Percentiles rank a stretch among this genome's conserved stretches.
Evolutionary conservation across 352 stramenopile genomes (phyloP).

Genomic region (Globisporangium cystogenes): DNA sequence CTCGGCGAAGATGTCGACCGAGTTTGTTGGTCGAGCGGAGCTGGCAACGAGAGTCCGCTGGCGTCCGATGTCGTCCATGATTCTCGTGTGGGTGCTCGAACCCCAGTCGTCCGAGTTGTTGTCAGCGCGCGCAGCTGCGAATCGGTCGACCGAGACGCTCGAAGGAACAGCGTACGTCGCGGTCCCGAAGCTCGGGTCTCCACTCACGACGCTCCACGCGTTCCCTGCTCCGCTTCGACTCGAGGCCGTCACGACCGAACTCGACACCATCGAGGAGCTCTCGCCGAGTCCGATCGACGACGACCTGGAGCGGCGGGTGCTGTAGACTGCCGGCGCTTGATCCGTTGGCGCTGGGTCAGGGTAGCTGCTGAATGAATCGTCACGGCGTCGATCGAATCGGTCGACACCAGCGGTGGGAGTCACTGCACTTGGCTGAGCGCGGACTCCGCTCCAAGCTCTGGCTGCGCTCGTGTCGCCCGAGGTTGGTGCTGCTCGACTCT

Average conservation of each 20-base stretch:
- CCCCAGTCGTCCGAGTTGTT: conserved; percentile 1
- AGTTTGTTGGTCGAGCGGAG: conserved; percentile 12
- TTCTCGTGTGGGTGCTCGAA: conserved; percentile 16
- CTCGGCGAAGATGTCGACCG: conserved; percentile 67
- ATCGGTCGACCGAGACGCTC: conserved; percentile 14
- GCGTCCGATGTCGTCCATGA: conserved; percentile 60
- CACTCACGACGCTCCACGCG: conserved; percentile 35
- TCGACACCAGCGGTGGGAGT: conserved; percentile 26
- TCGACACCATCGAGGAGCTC: conserved; percentile 2
- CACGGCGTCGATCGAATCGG: conserved; percentile 44
- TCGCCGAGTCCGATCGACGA: conserved; percentile 13
- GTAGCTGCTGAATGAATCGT: conserved; percentile 4
- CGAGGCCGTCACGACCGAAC: background rate
- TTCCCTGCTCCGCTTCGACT: conserved; percentile 14
- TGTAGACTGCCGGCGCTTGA: conserved; percentile 2
- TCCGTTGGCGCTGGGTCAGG: background rate
- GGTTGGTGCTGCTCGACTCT: conserved; percentile 3
- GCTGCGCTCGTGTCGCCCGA: background rate
- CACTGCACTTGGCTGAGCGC: background rate
- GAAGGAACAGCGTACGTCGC: conserved; percentile 40
- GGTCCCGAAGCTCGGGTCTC: conserved; percentile 16
- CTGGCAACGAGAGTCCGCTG: background rate
- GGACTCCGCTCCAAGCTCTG: conserved; percentile 10
- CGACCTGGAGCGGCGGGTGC: conserved; percentile 1
- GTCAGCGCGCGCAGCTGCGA: conserved; percentile 1